Evolutionary conservation across 345 rosid genomes (phyloP).

Genomic region (rapeseed (Brassica napus)): DNA sequence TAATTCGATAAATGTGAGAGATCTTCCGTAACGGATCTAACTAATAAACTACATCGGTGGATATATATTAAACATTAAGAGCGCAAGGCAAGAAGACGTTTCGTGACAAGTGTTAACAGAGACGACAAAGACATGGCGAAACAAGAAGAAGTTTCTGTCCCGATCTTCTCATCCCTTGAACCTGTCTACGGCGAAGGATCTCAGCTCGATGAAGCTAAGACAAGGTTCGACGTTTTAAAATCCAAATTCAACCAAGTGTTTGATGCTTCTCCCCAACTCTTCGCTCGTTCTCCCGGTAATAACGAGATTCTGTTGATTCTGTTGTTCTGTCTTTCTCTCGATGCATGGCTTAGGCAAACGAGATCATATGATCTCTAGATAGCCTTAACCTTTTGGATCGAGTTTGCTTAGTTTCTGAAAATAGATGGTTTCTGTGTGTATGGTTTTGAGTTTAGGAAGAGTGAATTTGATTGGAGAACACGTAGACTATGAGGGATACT

Average conservation of each 20-base stretch:
- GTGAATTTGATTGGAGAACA: slow-evolving; percentile 98
- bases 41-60: slow-evolving; percentile 22
- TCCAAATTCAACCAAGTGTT: slow-evolving; percentile 64
- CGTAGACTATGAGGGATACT: slow-evolving; percentile 96
- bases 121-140: slow-evolving; percentile 52
- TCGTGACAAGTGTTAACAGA: slow-evolving; percentile 15
- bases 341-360: not conserved
- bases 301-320: not conserved
- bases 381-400: not conserved
- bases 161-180: slow-evolving; percentile 61
- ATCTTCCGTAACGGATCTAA: slow-evolving; percentile 13
- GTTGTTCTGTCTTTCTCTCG: not conserved
- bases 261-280: slow-evolving; percentile 65
- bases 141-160: slow-evolving; percentile 68
- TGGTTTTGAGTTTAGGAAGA: slow-evolving; percentile 59
- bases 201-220: slow-evolving; percentile 70
- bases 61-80: not conserved
- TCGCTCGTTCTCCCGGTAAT: slow-evolving; percentile 89
- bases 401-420: not conserved
- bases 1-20: not conserved
- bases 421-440: not conserved
- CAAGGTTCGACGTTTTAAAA: slow-evolving; percentile 64
- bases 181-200: slow-evolving; percentile 77
- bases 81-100: not conserved
- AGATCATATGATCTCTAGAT: not conserved